Base-by-base conservation (phyloP, 2,329 filamentous ascomycete species). In the Aplosporella prunicola region DNA sequence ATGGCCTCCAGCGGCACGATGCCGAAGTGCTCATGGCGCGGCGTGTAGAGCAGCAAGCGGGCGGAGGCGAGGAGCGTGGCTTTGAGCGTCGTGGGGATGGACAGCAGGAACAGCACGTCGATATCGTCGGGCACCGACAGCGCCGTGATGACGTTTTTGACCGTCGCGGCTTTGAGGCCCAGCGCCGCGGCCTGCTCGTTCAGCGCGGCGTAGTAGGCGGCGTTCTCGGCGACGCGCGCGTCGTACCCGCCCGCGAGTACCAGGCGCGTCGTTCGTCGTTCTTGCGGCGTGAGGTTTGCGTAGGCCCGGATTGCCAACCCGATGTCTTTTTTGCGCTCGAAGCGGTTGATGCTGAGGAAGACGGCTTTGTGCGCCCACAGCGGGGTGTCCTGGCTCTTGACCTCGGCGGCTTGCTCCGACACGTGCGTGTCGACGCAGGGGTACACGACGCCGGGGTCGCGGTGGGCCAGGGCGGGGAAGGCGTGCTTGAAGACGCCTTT, bases 1-100 rank as follows among this genome's bases (percentile, higher is more conserved):
- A 96, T 96, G 16, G 89, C 89, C 63, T 98, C 91, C 14, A 98
- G 74, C 0, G 91, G 91, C 1, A 96, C 91, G 51, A 98, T 98
- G 41, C 91, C 91, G 51, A 98, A 96, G 60, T 98, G 91, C 60
- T 98, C 91, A 57, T 91, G 82, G 14, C 79, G 73, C 0, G 91
- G 91, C 0, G 91, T 98, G 62, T 98, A 98, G 15, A 94, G 69
- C 0, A 98, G 74, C 5, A 96, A 68, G 9, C 72, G 72, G 0
- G 89, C 79, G 4, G 79, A 76, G 27, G 68, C 66, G 1, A 98
- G 73, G 0, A 98, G 75, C 5, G 76, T 74, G 15, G 76, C 64
- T 58, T 95, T 95, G 55, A 95, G 73, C 0, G 77, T 65, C 28
- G 77, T 76, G 1, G 89, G 82, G 6, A 96, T 81, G 5, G 86